Conservation (phyloP, 176 grass and related monocot genomes). For the Chrysopogon serrulatus region DNA sequence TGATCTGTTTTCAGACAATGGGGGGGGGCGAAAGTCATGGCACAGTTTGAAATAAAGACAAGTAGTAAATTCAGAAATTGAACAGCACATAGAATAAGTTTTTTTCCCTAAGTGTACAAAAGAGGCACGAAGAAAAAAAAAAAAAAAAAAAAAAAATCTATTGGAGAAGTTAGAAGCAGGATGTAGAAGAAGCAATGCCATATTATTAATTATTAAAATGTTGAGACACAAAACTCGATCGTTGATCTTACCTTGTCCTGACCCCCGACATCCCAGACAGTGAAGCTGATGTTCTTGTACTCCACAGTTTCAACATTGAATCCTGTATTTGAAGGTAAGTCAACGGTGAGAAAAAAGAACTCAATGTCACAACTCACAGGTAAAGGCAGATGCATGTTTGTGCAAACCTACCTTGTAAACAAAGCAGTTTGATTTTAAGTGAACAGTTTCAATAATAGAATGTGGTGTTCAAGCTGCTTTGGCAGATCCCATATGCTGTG, state of each 20-base stretch:
- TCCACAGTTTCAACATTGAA: slow-evolving; percentile 80
- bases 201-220: background rate
- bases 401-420: background rate
- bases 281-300: slow-evolving; percentile 99
- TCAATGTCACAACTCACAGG: background rate
- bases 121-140: background rate
- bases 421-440: background rate
- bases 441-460: background rate
- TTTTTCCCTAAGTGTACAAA: background rate
- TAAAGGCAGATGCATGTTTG: background rate
- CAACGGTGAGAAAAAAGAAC: background rate
- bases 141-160: background rate
- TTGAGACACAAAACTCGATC: background rate
- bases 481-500: background rate
- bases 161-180: background rate
- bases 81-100: background rate
- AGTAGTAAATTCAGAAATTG: background rate
- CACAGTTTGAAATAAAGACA: background rate
- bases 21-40: background rate
- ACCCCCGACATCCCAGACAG: slow-evolving; percentile 97
- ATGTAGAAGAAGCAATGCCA: background rate
- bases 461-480: background rate
- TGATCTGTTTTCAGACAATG: slow-evolving; percentile 46
- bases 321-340: slow-evolving; percentile 30
- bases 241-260: slow-evolving; percentile 71